Conservation (phyloP, 768 basidiomycete species). For the Russula ochroleuca region DNA sequence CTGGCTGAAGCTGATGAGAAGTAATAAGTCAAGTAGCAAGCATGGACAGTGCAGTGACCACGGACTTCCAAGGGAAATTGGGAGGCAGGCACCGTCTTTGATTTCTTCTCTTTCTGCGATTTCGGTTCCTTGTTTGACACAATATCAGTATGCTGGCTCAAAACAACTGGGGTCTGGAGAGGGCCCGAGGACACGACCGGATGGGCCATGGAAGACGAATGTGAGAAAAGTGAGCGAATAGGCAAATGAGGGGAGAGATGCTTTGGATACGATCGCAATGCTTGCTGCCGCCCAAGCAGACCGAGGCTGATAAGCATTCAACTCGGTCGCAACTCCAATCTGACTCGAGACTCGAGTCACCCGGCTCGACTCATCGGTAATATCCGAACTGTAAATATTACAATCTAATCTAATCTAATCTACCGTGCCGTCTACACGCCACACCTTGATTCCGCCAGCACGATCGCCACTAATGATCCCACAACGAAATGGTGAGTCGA, state of each 20-base stretch:
- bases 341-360: neutral
- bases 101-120: constrained; percentile 45
- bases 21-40: constrained; percentile 20
- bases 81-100: constrained; percentile 37
- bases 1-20: constrained; percentile 62
- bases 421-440: constrained; percentile 56
- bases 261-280: constrained; percentile 13
- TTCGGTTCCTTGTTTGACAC: constrained; percentile 30
- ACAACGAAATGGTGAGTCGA: constrained; percentile 91
- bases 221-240: constrained; percentile 29
- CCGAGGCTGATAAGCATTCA: constrained; percentile 20
- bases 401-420: constrained; percentile 25
- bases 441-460: constrained; percentile 86
- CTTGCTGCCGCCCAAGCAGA: constrained; percentile 15
- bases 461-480: constrained; percentile 91
- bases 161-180: constrained; percentile 43
- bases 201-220: constrained; percentile 44
- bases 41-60: neutral
- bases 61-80: constrained; percentile 62
- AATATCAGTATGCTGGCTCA: constrained; percentile 7
- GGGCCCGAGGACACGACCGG: constrained; percentile 52
- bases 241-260: constrained; percentile 19
- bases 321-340: neutral
- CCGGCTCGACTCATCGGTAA: constrained; percentile 5
- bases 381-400: neutral